Percentiles rank a stretch among this genome's conserved stretches.
These are phyloP conservation scores for Margaritispora aquatica DNA, from an alignment of 495 filamentous ascomycete species.

Conservation along the genomic window DNA sequence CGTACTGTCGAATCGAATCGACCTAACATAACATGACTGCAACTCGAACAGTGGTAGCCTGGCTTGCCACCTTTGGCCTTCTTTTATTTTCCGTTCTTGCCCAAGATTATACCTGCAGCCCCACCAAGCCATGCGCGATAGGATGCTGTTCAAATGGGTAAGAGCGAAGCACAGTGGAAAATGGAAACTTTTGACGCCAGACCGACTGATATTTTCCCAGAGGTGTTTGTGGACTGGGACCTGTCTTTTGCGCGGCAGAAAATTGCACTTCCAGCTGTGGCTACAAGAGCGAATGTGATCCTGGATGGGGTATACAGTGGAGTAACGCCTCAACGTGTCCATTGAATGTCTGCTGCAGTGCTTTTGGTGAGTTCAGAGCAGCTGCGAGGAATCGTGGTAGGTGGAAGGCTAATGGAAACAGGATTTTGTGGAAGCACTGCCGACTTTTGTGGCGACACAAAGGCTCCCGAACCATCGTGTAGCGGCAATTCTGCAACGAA, in stretches of 20 bases:
- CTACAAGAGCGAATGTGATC: conserved; percentile 7
- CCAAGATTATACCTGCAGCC: neutral
- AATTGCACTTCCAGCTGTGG: conserved; percentile 4
- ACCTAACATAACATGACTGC: no score
- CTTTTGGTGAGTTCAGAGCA: neutral
- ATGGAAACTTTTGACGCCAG: neutral
- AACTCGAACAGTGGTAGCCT: no score
- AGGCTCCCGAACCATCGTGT: conserved; percentile 8
- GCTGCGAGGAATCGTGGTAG: no score
- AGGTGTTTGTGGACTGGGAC: neutral
- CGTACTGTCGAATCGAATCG: no score
- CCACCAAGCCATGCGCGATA: neutral
- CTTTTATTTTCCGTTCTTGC: neutral
- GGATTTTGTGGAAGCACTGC: neutral
- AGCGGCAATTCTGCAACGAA: neutral
- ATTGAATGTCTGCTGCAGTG: conserved; percentile 13
- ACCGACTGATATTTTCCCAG: neutral
- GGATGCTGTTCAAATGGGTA: neutral
- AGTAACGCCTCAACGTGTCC: neutral
- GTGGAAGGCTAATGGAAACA: no score
- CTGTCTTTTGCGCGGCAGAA: neutral
- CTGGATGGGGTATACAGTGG: conserved; percentile 1
- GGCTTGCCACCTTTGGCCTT: no score
- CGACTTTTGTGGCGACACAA: conserved; percentile 7
- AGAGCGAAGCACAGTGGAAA: neutral